Conservation (phyloP, 1,139 yeast species). For the Saccharomyces uvarum region DNA sequence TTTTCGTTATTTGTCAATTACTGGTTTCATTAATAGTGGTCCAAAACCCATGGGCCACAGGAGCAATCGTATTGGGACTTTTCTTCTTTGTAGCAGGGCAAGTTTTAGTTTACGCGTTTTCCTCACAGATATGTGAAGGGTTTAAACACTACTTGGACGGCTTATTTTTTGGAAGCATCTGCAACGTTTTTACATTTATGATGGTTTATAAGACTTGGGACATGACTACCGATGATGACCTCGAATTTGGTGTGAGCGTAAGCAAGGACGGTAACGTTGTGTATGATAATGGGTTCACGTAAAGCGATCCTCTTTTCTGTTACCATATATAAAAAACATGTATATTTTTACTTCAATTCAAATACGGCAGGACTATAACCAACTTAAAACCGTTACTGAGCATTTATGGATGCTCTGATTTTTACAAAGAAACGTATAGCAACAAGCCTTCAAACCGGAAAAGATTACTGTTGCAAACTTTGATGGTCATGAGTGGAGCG, state of each 20-base stretch:
- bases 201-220: constrained; percentile 97
- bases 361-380: background rate
- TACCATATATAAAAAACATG: background rate
- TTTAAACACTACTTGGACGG: constrained; percentile 88
- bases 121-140: constrained; percentile 55
- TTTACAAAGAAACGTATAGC: background rate
- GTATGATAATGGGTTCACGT: constrained; percentile 10
- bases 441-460: background rate
- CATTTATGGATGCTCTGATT: background rate
- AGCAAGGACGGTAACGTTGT: constrained; percentile 33
- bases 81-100: constrained; percentile 80
- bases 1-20: constrained; percentile 64
- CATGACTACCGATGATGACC: constrained; percentile 89
- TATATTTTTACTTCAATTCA: background rate
- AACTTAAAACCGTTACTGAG: background rate
- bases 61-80: constrained; percentile 63
- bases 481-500: background rate
- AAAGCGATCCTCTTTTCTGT: background rate
- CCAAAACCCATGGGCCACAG: constrained; percentile 79
- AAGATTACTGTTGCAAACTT: background rate
- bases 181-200: constrained; percentile 78
- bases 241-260: constrained; percentile 71
- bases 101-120: constrained; percentile 61
- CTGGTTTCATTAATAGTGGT: constrained; percentile 61
- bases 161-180: constrained; percentile 69